A percentile compares a stretch with the other conserved stretches of the same genome.
Evolutionary conservation across 495 filamentous ascomycete genomes (phyloP).

Genomic region (Zalerion maritima): DNA sequence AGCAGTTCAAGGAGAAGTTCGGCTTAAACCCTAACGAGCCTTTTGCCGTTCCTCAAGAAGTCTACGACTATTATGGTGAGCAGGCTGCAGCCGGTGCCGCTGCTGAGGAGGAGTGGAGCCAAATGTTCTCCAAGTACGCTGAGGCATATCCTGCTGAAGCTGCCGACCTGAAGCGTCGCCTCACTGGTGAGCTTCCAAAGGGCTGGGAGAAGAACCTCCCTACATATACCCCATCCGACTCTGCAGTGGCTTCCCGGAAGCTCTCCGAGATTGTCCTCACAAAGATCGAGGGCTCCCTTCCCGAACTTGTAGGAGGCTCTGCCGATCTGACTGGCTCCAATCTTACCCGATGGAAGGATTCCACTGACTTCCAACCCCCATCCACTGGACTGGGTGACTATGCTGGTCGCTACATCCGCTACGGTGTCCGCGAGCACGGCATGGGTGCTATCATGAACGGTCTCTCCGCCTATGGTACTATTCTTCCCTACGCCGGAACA

Average conservation of each 20-base stretch:
- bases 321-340: conserved; percentile 97
- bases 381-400: conserved; percentile 72
- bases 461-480: conserved; percentile 84
- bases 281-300: conserved; percentile 69
- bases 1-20: conserved; percentile 81
- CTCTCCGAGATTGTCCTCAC: conserved; percentile 87
- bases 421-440: conserved; percentile 91
- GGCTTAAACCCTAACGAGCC: conserved; percentile 90
- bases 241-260: conserved; percentile 82
- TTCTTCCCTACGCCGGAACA: conserved; percentile 87
- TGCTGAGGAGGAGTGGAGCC: conserved; percentile 88
- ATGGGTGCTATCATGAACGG: conserved; percentile 99
- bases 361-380: conserved; percentile 93
- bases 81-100: conserved; percentile 73
- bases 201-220: conserved; percentile 95
- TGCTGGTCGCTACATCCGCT: conserved; percentile 85
- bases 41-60: conserved; percentile 87
- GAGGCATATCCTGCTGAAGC: conserved; percentile 59
- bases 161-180: conserved; percentile 69
- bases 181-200: conserved; percentile 73
- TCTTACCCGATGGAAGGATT: conserved; percentile 95
- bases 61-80: conserved; percentile 82
- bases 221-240: conserved; percentile 75
- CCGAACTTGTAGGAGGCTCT: conserved; percentile 89
- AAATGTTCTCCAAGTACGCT: conserved; percentile 76